These are phyloP conservation scores for Tylopilus sp. DNA, from an alignment of 768 basidiomycete genomes.

Conservation along the genomic window DNA sequence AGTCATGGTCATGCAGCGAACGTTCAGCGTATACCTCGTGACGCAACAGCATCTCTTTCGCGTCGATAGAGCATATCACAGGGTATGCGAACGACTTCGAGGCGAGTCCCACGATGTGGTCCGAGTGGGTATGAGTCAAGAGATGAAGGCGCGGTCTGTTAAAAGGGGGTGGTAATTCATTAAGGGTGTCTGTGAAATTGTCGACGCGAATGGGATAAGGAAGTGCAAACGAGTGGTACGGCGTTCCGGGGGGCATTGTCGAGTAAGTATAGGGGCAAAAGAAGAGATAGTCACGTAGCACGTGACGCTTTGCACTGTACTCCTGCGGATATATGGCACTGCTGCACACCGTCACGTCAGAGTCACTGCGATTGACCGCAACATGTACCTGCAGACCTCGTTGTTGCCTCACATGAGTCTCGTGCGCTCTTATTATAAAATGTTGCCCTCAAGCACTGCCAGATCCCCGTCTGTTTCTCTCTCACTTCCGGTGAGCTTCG, in stretches of 20 bases:
- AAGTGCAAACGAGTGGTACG: constrained; percentile 68
- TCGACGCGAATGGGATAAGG: constrained; percentile 89
- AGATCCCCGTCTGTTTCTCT: background rate
- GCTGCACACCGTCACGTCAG: background rate
- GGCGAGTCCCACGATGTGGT: constrained; percentile 77
- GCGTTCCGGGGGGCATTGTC: constrained; percentile 72
- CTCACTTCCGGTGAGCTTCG: background rate
- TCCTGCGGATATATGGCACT: too few relatives aligned
- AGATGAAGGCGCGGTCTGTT: constrained; percentile 55
- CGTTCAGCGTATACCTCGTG: constrained; percentile 72
- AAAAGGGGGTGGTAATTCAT: constrained; percentile 30
- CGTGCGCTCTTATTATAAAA: background rate
- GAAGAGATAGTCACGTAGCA: background rate
- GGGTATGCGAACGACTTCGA: constrained; percentile 69
- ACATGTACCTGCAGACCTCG: background rate
- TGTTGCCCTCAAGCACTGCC: background rate
- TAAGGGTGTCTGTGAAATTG: constrained; percentile 55
- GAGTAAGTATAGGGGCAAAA: constrained; percentile 16
- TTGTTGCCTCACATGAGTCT: background rate
- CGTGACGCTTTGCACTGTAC: background rate
- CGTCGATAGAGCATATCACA: constrained; percentile 77
- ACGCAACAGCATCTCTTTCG: constrained; percentile 80
- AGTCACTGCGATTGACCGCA: too few relatives aligned
- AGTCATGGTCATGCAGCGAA: constrained; percentile 46
- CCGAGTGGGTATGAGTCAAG: constrained; percentile 88